Conservation (phyloP, 441 rosid species). For the Pelargonium citronellum region DNA sequence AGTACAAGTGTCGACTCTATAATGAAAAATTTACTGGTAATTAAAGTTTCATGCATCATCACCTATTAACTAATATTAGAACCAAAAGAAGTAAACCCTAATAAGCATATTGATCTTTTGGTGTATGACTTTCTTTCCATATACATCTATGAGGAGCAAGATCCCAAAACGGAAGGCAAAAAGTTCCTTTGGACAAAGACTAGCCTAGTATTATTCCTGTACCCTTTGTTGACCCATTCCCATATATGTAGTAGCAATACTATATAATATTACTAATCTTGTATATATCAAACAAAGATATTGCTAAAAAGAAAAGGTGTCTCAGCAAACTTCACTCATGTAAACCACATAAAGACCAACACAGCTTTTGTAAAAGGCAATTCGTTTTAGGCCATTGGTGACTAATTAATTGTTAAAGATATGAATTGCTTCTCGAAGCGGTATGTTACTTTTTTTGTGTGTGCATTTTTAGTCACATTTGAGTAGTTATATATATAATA, state of each 20-base stretch:
- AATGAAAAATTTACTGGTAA: no score
- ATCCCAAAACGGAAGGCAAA: neutral
- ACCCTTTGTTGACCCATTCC: neutral
- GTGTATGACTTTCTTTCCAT: no score
- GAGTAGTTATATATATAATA: neutral
- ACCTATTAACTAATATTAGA: no score
- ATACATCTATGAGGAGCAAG: no score
- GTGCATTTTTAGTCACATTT: conserved; percentile 3
- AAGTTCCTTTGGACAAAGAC: neutral
- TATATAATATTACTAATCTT: neutral
- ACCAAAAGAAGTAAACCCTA: no score
- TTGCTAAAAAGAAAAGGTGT: neutral
- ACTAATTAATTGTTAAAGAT: neutral
- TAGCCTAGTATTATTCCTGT: neutral
- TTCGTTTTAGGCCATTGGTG: neutral
- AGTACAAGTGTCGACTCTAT: no score
- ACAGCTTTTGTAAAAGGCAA: neutral
- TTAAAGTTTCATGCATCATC: no score
- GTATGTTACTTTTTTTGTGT: neutral
- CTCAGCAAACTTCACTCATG: no score
- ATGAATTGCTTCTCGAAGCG: neutral
- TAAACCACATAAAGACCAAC: neutral
- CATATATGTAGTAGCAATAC: neutral
- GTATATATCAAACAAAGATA: neutral
- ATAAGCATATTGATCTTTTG: no score